Base-by-base conservation (phyloP, 176 grass and related monocot species). In the Oryza nivara region DNA sequence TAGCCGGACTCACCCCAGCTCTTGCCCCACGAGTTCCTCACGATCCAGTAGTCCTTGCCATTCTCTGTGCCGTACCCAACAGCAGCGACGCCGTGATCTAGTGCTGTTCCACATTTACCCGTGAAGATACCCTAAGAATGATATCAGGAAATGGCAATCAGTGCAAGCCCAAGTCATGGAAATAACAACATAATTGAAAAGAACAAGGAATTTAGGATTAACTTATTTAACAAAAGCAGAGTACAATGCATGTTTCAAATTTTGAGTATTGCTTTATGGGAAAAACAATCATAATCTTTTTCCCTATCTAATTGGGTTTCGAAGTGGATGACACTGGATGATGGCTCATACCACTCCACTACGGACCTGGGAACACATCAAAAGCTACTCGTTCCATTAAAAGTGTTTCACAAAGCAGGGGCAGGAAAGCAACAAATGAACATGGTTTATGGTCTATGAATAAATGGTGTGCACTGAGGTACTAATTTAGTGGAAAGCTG, bases 1-100 rank as follows among this genome's bases (percentile, higher is more conserved):
- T 97, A 97, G 10, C 95, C 95, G 0, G 28, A 14, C 84, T 97
- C 95, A 0, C 95, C 95, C 95, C 95, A 97, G 7, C 64, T 68
- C 1, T 5, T 9, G 41, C 95, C 95, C 95, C 95, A 97, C 1
- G 95, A 97, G 88, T 97, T 97, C 82, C 79, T 97, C 26, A 97
- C 88, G 16, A 97, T 88, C 95, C 95, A 97, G 81, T 94, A 97
- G 84, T 89, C 90, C 84, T 91, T 86, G 60, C 92, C 88, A 0
- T 91, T 82, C 71, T 84, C 88, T 22, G 88, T 82, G 67, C 95
- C 95, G 3, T 92, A 97, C 4, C 95, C 92, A 9, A 97, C 88
- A 0, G 86, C 90, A 0, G 90, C 60, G n/a, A 97, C 95, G 71
- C 95, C 95, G 13, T 94, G 95, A 61, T 97, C 95, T 13, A 94